These are phyloP conservation scores for Xylariaceae sp. DNA, from an alignment of 2,329 filamentous ascomycete genomes.

Conservation along the genomic window DNA sequence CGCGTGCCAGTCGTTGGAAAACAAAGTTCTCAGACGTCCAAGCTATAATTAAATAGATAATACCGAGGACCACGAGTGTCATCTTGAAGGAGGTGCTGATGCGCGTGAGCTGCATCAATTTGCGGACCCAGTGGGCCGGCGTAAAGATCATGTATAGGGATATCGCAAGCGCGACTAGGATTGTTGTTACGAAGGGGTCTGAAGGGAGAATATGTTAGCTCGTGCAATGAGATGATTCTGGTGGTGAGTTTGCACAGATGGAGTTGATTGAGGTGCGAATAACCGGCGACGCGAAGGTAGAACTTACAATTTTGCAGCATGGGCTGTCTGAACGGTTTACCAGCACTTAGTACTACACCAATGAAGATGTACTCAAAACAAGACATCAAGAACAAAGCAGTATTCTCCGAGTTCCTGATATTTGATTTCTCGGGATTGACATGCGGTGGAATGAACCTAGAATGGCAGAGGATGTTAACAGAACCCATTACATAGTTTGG, in stretches of 20 bases:
- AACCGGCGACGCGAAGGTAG: slow-evolving; percentile 4
- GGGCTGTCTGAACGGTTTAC: slow-evolving; percentile 79
- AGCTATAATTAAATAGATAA: slow-evolving; percentile 63
- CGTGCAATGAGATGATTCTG: neutral
- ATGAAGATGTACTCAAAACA: slow-evolving; percentile 95
- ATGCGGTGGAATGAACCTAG: slow-evolving; percentile 72
- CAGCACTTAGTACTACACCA: slow-evolving; percentile 86
- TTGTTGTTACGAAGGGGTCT: slow-evolving; percentile 82
- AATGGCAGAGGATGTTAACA: slow-evolving; percentile 14
- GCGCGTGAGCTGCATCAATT: slow-evolving; percentile 80
- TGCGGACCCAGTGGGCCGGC: slow-evolving; percentile 64
- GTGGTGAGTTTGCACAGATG: neutral
- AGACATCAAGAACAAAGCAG: slow-evolving; percentile 80
- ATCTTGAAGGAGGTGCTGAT: slow-evolving; percentile 70
- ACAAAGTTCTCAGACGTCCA: slow-evolving; percentile 69
- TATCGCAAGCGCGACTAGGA: slow-evolving; percentile 62
- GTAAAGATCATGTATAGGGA: slow-evolving; percentile 77
- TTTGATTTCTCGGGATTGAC: slow-evolving; percentile 76
- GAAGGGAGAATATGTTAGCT: slow-evolving; percentile 22
- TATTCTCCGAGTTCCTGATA: slow-evolving; percentile 90
- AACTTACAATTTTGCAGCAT: slow-evolving; percentile 73
- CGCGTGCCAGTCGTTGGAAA: slow-evolving; percentile 64
- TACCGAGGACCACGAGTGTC: slow-evolving; percentile 67
- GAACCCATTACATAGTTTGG: neutral
- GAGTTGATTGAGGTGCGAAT: neutral